Conservation (phyloP, 164 flowering plant genomes). For the Buxus sempervirens region DNA sequence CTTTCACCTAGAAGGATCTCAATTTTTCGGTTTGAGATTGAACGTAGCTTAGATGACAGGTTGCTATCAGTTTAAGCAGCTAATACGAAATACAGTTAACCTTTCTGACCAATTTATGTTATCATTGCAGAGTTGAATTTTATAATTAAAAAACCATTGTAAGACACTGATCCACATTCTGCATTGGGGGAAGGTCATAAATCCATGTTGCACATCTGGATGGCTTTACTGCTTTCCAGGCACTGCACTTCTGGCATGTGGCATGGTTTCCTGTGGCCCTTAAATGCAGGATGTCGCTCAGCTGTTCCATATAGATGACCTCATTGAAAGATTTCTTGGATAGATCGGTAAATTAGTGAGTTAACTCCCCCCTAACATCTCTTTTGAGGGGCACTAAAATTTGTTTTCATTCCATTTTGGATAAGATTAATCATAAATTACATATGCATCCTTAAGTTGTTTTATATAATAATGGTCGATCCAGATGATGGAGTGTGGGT, state of each 20-base stretch:
- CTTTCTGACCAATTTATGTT: neutral
- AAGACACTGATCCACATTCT: neutral
- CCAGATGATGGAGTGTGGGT: no score
- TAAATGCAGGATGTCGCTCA: neutral
- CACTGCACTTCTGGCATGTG: neutral
- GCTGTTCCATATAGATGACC: neutral
- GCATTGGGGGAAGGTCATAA: neutral
- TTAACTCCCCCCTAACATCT: no score
- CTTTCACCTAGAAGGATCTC: conserved; percentile 89
- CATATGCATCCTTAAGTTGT: no score
- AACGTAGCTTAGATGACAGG: conserved; percentile 95
- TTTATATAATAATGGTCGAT: no score
- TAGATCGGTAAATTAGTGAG: neutral
- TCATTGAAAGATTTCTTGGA: neutral
- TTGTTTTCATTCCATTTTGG: no score
- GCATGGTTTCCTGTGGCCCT: neutral
- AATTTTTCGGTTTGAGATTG: conserved; percentile 83
- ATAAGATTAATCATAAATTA: no score
- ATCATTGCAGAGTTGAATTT: neutral
- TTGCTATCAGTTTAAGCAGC: conserved; percentile 11
- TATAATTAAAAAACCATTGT: neutral
- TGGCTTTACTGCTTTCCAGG: neutral
- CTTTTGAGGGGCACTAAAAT: no score
- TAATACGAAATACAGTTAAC: neutral
- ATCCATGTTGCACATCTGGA: neutral